phyloP scores from a whole-genome alignment of 129 eudicot genomes.

The Artemisia argyi region DNA sequence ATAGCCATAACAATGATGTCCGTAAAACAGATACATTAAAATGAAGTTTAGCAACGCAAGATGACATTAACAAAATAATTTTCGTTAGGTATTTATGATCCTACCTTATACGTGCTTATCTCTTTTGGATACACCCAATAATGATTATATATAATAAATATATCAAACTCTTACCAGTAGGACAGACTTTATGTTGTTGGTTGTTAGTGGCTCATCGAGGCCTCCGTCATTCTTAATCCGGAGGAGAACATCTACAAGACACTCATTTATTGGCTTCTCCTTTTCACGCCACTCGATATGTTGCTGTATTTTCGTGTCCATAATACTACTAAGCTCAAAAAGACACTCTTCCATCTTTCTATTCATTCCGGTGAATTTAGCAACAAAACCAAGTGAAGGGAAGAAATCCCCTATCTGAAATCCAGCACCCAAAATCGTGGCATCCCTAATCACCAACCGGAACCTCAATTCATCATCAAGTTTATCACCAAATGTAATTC shows the following conservation, averaged over 20 bases:
- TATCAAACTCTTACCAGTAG: conserved; percentile 16
- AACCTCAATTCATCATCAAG: conserved; percentile 24
- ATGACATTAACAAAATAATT: too few relatives aligned
- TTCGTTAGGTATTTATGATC: too few relatives aligned
- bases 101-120: too few relatives aligned
- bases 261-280: conserved; percentile 24
- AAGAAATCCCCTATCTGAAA: conserved; percentile 35
- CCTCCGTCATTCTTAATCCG: conserved; percentile 10
- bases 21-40: too few relatives aligned
- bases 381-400: conserved; percentile 29
- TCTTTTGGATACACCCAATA: too few relatives aligned
- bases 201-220: conserved; percentile 21
- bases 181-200: conserved; percentile 20
- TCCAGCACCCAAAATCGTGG: conserved; percentile 19
- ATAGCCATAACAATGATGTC: too few relatives aligned
- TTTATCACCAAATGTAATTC: conserved; percentile 26
- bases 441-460: conserved; percentile 18
- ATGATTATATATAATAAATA: not conserved
- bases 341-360: conserved; percentile 22
- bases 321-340: conserved; percentile 22
- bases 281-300: conserved; percentile 18
- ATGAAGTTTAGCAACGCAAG: too few relatives aligned
- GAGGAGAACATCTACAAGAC: conserved; percentile 30
- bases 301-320: conserved; percentile 26
- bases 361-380: conserved; percentile 27